A percentile compares a stretch with the other conserved stretches of the same genome.
Evolutionary conservation across 176 grass and related monocot species (phyloP).

Genomic region (Ananas comosus): DNA sequence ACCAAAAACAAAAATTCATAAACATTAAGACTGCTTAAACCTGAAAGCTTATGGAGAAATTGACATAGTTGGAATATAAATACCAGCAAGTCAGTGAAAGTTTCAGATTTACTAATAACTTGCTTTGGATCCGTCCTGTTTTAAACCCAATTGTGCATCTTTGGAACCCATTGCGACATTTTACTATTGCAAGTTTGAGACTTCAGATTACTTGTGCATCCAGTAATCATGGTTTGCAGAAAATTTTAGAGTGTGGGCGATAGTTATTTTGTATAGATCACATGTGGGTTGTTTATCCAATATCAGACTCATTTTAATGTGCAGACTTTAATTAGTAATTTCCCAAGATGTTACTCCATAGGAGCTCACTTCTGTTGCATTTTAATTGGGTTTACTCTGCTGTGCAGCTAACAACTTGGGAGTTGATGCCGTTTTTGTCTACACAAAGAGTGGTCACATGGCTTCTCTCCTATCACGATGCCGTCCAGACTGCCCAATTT

Average conservation of each 20-base stretch:
- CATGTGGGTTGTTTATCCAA: too few species aligned
- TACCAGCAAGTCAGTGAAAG: too few species aligned
- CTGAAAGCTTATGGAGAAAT: neutral
- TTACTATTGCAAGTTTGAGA: too few species aligned
- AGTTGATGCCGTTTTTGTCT: conserved; percentile 88
- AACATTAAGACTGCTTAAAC: neutral
- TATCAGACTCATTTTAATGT: neutral
- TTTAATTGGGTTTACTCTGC: conserved; percentile 10
- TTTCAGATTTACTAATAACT: too few species aligned
- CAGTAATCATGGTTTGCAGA: neutral
- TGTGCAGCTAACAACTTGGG: conserved; percentile 77
- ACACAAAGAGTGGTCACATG: conserved; percentile 76
- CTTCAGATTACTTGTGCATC: too few species aligned
- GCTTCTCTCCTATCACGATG: conserved; percentile 79
- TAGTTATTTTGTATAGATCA: neutral
- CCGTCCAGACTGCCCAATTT: conserved; percentile 84
- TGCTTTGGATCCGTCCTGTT: too few species aligned
- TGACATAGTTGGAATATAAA: too few species aligned
- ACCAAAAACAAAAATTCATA: neutral
- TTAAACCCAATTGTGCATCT: too few species aligned
- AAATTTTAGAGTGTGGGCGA: neutral
- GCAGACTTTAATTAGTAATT: neutral
- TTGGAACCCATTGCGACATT: too few species aligned
- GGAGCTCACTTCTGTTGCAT: neutral
- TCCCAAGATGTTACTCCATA: neutral